Base-by-base conservation (phyloP, 2,329 filamentous ascomycete species). In the Ceratocystis diversiconidia region DNA sequence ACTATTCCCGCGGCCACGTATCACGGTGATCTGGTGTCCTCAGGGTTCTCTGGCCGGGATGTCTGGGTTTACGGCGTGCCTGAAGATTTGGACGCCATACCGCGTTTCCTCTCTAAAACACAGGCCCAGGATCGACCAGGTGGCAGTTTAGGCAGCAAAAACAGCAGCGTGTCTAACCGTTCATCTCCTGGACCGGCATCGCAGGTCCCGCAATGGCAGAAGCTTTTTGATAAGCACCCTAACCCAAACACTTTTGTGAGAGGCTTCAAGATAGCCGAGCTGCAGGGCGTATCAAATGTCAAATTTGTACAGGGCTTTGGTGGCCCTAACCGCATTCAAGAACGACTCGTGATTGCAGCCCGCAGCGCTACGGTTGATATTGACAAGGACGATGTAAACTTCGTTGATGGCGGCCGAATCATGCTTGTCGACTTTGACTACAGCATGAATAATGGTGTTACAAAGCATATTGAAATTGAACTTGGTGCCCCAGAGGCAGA, bases 1-100 rank as follows among this genome's bases (percentile, higher is more conserved):
- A 89, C 87, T 7, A 73, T 89, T 36, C 88, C 89, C 10, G 80
- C 87, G 2, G 82, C 86, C 1, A 88, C 84, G n/a, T 81, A 81
- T 65, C 78, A 81, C 66, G 88, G 88, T 17, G 86, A 90, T 62
- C 77, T 92, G 30, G 85, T 90, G 25, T 85, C 87, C 19, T 82
- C 88, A 10, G 88, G 87, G 0, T 92, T 92, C 69, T 79, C 87
- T 66, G 84, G 83, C 15, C 85, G 82, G 65, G 84, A 89, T 28
- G 76, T 94, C 4, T 92, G 88, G 87, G 74, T 92, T 1, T 92
- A 92, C 73, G 89, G 89, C 30, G 77, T 92, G 32, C 89, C 89
- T 1, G 84, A 87, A 70, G 84, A 88, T 70, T 76, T 91, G 22
- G 87, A 89, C 71, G 81, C 85, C 25, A 74, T 82, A 22, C 78